These are phyloP conservation scores for Lantana camara DNA, from an alignment of 257 asterid genomes.

Conservation along the genomic window DNA sequence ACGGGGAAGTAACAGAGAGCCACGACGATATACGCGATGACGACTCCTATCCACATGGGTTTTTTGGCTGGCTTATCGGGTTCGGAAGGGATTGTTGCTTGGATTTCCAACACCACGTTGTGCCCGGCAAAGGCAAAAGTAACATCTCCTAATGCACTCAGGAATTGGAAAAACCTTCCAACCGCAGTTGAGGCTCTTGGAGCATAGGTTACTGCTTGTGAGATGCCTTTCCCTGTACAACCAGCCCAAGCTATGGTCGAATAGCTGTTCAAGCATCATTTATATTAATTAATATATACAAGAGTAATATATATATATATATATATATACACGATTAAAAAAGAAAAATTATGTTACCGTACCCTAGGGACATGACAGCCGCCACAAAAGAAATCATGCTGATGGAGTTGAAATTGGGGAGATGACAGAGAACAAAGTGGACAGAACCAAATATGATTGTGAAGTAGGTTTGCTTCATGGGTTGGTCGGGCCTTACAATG, in stretches of 20 bases:
- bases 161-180: conserved; percentile 39
- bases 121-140: conserved; percentile 55
- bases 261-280: conserved; percentile 29
- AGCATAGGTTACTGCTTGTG: conserved; percentile 32
- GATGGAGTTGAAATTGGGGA: conserved; percentile 50
- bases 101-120: too few relatives aligned
- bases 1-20: conserved; percentile 57
- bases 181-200: conserved; percentile 31
- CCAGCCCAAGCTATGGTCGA: conserved; percentile 62
- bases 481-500: conserved; percentile 20
- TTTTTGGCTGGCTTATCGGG: conserved; percentile 47
- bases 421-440: conserved; percentile 52
- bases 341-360: too few relatives aligned
- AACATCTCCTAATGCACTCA: conserved; percentile 54
- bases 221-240: conserved; percentile 30
- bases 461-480: conserved; percentile 37
- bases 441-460: conserved; percentile 47
- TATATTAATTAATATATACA: too few relatives aligned
- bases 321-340: too few relatives aligned
- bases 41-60: conserved; percentile 54
- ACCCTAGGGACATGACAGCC: conserved; percentile 61
- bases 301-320: too few relatives aligned
- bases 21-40: conserved; percentile 42
- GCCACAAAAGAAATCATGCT: conserved; percentile 47
- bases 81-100: conserved; percentile 53